A percentile compares a stretch with the other conserved stretches of the same genome.
Evolutionary conservation across 2,329 filamentous ascomycete species (phyloP).

Genomic region (Pseudopithomyces maydicus): DNA sequence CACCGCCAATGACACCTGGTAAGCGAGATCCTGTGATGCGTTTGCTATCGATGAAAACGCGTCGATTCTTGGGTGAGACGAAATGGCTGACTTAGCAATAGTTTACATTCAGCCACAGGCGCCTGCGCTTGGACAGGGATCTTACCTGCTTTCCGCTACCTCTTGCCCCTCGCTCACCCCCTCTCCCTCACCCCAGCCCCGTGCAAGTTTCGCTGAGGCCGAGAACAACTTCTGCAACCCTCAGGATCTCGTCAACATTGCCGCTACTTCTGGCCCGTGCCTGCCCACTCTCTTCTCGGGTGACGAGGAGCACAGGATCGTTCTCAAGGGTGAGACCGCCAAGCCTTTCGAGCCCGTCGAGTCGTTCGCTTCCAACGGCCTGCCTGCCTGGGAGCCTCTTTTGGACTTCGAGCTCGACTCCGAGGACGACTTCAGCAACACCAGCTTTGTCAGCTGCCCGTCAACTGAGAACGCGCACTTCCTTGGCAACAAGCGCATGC

Average conservation of each 20-base stretch:
- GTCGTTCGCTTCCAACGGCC: constrained; percentile 56
- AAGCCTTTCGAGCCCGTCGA: constrained; percentile 42
- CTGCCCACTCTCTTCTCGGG: constrained; percentile 66
- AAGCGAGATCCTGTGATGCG: constrained; percentile 48
- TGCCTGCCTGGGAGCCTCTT: constrained; percentile 81
- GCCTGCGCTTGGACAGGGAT: constrained; percentile 66
- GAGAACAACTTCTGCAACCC: constrained; percentile 91
- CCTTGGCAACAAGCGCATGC: constrained; percentile 70
- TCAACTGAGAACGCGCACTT: constrained; percentile 63
- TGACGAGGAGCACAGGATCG: constrained; percentile 64
- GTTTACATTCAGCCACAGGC: constrained; percentile 72
- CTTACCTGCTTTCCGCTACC: constrained; percentile 73
- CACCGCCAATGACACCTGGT: constrained; percentile 91
- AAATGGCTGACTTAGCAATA: constrained; percentile 42
- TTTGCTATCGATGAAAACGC: not conserved
- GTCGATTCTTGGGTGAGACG: not conserved
- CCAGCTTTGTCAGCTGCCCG: constrained; percentile 73
- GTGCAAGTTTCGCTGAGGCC: constrained; percentile 69
- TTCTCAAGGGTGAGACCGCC: constrained; percentile 53
- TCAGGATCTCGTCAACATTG: constrained; percentile 77
- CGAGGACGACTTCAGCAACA: constrained; percentile 77
- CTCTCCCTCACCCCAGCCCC: constrained; percentile 79
- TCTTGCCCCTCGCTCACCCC: constrained; percentile 86
- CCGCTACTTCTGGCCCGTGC: constrained; percentile 63
- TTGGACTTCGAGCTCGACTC: constrained; percentile 91